phyloP scores from a whole-genome alignment of 2,329 filamentous ascomycete species.

The Apiospora malaysiana region DNA sequence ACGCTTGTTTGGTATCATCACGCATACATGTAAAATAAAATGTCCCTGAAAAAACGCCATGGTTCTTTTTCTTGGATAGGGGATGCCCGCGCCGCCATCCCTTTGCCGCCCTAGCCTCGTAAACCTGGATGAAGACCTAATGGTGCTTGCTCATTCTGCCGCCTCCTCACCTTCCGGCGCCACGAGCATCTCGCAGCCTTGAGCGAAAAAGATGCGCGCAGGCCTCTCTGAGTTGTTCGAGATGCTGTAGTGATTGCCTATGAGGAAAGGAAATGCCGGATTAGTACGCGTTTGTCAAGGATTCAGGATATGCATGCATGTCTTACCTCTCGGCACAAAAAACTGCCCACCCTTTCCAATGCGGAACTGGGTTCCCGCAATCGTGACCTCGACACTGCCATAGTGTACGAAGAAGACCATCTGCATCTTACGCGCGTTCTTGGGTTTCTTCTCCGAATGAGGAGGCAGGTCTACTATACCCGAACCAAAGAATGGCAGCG shows the following conservation, averaged over 20 bases:
- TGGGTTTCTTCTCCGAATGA: slow-evolving; percentile 81
- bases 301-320: slow-evolving; percentile 1
- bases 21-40: neutral
- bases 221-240: slow-evolving; percentile 75
- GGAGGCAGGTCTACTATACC: slow-evolving; percentile 90
- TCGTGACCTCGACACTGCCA: slow-evolving; percentile 80
- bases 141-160: neutral
- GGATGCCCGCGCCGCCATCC: neutral
- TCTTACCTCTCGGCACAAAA: slow-evolving; percentile 92
- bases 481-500: slow-evolving; percentile 83
- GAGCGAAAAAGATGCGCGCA: slow-evolving; percentile 88
- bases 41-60: slow-evolving; percentile 7
- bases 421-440: slow-evolving; percentile 95
- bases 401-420: slow-evolving; percentile 93
- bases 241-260: slow-evolving; percentile 94
- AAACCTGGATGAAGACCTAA: neutral
- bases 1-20: slow-evolving; percentile 8
- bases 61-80: neutral
- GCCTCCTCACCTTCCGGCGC: neutral
- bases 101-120: neutral
- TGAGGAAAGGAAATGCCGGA: neutral
- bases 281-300: slow-evolving; percentile 18
- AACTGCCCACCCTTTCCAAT: slow-evolving; percentile 89
- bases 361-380: slow-evolving; percentile 77
- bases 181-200: slow-evolving; percentile 69